A percentile compares a stretch with the other conserved stretches of the same genome.
Conservation (phyloP, 768 basidiomycete genomes). For the Hirschioporus abietinus region DNA sequence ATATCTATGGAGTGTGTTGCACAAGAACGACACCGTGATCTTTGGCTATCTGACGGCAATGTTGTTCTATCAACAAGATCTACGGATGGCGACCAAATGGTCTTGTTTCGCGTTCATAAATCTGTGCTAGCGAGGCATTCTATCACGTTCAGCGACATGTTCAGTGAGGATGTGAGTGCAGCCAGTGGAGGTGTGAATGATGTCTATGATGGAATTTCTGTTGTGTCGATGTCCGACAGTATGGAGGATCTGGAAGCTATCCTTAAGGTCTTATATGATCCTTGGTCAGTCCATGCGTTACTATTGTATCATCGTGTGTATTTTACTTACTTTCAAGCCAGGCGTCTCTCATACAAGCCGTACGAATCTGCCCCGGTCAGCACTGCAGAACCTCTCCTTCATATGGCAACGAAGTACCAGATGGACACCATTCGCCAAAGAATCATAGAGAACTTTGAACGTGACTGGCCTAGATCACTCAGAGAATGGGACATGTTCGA, state of each 20-base stretch:
- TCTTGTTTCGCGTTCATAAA: conserved; percentile 17
- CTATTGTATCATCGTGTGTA: not conserved
- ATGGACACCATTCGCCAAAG: conserved; percentile 27
- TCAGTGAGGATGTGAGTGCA: conserved; percentile 11
- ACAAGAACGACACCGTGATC: conserved; percentile 15
- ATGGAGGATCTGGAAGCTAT: conserved; percentile 11
- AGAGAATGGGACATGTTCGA: conserved; percentile 17
- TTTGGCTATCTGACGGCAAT: conserved; percentile 29
- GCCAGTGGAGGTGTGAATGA: conserved; percentile 7
- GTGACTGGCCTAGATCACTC: conserved; percentile 29
- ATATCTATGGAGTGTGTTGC: not conserved
- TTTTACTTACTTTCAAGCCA: not conserved
- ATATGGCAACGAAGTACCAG: conserved; percentile 31
- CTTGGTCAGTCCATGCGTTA: not conserved
- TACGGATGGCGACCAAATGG: not conserved
- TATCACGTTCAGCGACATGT: conserved; percentile 15
- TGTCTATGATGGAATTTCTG: conserved; percentile 15
- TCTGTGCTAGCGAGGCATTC: conserved; percentile 16
- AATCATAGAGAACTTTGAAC: conserved; percentile 26
- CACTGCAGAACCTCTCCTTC: conserved; percentile 23
- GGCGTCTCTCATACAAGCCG: not conserved
- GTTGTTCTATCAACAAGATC: conserved; percentile 24
- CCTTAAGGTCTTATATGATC: conserved; percentile 2
- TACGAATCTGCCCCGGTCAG: not conserved
- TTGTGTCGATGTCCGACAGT: conserved; percentile 16